These are phyloP conservation scores for Cyclocybe cylindracea DNA, from an alignment of 768 basidiomycete genomes.

Conservation along the genomic window DNA sequence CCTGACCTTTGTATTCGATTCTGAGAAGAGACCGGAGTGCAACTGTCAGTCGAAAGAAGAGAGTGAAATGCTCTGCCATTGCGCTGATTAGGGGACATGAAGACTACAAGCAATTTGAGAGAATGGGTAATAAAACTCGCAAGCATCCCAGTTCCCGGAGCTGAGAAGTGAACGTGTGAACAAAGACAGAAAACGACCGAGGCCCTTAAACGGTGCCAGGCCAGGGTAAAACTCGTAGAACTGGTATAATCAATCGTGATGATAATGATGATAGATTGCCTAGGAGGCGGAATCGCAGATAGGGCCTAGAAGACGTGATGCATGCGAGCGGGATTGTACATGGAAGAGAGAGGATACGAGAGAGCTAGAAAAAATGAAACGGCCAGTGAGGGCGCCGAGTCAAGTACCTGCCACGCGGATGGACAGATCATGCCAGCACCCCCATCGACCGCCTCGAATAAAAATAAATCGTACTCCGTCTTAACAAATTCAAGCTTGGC, in stretches of 20 bases:
- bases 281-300: conserved; percentile 12
- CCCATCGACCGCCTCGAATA: conserved; percentile 5
- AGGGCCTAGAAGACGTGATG: conserved; percentile 6
- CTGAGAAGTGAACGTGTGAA: conserved; percentile 4
- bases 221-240: conserved; percentile 6
- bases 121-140: conserved; percentile 12
- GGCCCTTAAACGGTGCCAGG: background rate
- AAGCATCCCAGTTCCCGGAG: conserved; percentile 12
- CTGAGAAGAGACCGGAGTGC: no score
- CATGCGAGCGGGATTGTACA: conserved; percentile 8
- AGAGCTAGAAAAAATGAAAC: conserved; percentile 6
- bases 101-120: background rate
- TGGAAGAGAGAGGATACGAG: no score
- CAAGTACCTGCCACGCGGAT: conserved; percentile 1
- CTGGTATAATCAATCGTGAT: conserved; percentile 12
- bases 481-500: conserved; percentile 9
- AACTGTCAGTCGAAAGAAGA: no score
- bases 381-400: background rate
- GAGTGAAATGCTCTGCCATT: no score
- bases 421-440: conserved; percentile 2
- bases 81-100: background rate
- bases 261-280: conserved; percentile 2
- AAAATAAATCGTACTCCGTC: conserved; percentile 7
- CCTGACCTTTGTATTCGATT: no score
- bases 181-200: conserved; percentile 4